Percentiles rank a stretch among this genome's conserved stretches.
phyloP scores from a whole-genome alignment of 176 grass and related monocot species.

The Ensete glaucum region DNA sequence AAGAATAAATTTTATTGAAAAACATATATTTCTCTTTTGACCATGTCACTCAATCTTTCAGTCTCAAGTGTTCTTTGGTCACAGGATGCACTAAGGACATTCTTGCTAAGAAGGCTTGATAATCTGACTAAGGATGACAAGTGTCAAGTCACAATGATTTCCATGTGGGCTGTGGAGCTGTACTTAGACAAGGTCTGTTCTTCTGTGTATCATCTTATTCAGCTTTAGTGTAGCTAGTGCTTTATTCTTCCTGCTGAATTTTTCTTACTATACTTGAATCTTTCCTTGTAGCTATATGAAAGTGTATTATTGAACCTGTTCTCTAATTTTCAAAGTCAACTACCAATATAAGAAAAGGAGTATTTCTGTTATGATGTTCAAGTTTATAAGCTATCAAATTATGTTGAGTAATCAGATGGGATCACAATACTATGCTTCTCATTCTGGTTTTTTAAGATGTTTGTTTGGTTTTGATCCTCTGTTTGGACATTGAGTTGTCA shows the following conservation, averaged over 20 bases:
- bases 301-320: not conserved
- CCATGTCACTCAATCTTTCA: not conserved
- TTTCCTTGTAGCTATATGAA: not conserved
- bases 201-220: constrained; percentile 15
- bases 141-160: constrained; percentile 96
- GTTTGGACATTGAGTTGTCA: no score
- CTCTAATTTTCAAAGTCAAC: not conserved
- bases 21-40: not conserved
- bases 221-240: constrained; percentile 7
- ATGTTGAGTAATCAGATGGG: not conserved
- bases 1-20: not conserved
- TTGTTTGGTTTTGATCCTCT: no score
- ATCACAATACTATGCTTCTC: not conserved
- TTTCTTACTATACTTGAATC: no score
- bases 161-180: constrained; percentile 89
- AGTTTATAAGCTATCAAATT: not conserved
- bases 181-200: constrained; percentile 92
- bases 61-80: constrained; percentile 9
- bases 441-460: not conserved
- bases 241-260: not conserved
- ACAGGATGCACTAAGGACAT: constrained; percentile 92
- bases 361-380: not conserved
- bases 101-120: constrained; percentile 79
- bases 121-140: constrained; percentile 89
- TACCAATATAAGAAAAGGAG: not conserved